Base-by-base conservation (phyloP, 768 basidiomycete genomes). In the Trichaptum fuscoviolaceum region DNA sequence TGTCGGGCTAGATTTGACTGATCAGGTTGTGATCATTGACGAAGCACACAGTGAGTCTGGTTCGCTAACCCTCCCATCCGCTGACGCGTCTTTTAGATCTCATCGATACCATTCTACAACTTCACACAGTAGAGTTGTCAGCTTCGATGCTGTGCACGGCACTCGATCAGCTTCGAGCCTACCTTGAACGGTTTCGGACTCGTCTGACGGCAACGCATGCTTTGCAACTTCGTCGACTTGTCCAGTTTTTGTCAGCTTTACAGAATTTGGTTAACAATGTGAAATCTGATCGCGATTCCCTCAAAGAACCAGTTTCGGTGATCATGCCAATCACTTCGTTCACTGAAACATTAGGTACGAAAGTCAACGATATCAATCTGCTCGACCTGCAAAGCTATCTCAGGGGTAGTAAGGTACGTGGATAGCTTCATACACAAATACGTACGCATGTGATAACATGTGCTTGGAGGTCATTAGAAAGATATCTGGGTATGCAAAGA, bases 21-120 rank as follows among this genome's bases (percentile, higher is more conserved):
- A 89, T 71, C 94, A 97, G 71, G 81, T 98, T 20, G 85, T 99
- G 34, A 83, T 99, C 25, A 87, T 99, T 64, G 96, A 99, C 72
- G 96, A 99, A 79, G 96, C 96, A 0, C 96, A 99, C 76, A 98
- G 94, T 95, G 71, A 66, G 92, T 79, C 23, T 10, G 42, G 64
- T 65, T 60, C 57, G 61, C n/a, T 64, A 35, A 64, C 25, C 30
- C 20, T 66, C 35, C 58, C n/a, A 58, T 58, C 6, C 52, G 25
- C 18, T 63, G 25, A 42, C 58, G 58, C 52, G n/a, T 27, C n/a
- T n/a, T 24, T 4, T 66, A 96, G 94, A 97, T 75, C 77, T 97
- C 62, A 94, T 96, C 71, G 88, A 95, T 23, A 94, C 95, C 0
- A 79, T 99, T 1, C 84, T 99, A 9, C 91, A 93, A 0, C 81